Evolutionary conservation across 2,329 filamentous ascomycete species (phyloP), one percentile per base, ranked within the genome.

Genomic region (Pleoardoris graminearum): DNA sequence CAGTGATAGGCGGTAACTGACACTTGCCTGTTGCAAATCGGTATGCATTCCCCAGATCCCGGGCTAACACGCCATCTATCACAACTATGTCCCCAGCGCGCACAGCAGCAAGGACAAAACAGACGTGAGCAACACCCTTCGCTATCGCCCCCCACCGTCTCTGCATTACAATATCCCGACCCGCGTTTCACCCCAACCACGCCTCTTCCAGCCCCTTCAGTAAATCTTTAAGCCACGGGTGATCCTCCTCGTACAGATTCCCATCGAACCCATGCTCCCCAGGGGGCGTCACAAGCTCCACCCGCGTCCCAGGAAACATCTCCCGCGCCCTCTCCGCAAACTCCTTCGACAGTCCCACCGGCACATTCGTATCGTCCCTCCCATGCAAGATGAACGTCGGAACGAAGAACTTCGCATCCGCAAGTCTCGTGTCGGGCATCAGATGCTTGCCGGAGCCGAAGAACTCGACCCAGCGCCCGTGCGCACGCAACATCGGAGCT

Each of bases 261-360:
- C 39, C 52, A 52, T 70, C 68, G 42, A 72, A 72, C 10, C 68
- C 70, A 60, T 72, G 70, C 27, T 70, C 65, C 0, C 60, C 57
- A n/a, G 56, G 7, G 37, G 53, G n/a, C 14, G 61, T 50, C 33
- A 53, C 51, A 4, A 70, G 39, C 39, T 50, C 63, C 1, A 67
- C 52, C 33, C 61, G 53, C 17, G 45, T 38, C 4, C 57, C 53
- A 10, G 56, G 51, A 29, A 63, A 51, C 41, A 57, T 23, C 29
- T 27, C 36, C 44, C 57, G 53, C 35, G 57, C 60, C 51, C 63
- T 66, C 23, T 57, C 43, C n/a, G 62, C 61, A 54, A 71, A 72
- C 7, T 29, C 50, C 53, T 42, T 54, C 7, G 53, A 65, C 50
- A 63, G 57, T 42, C 60, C 54, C 4, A 69, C 53, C 32, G 45